A percentile compares a stretch with the other conserved stretches of the same genome.
Conservation (phyloP, 202 grass and related monocot species). For the Dendrocalamus latiflorus region DNA sequence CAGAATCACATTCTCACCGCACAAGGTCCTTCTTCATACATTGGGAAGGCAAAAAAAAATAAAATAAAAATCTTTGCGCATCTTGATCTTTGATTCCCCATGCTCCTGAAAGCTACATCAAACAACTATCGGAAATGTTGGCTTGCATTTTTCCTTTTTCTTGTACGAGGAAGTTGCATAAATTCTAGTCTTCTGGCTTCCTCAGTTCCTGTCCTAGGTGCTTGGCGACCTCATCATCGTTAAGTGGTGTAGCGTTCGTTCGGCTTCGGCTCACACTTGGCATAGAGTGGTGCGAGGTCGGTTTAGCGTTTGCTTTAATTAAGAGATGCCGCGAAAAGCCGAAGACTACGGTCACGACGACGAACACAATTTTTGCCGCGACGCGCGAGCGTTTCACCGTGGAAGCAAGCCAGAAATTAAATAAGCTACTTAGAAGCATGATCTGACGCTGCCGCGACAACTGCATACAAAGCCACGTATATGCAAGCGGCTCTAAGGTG, state of each 20-base stretch:
- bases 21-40: not conserved
- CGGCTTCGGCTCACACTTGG: not conserved
- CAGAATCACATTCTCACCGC: not conserved
- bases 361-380: not conserved
- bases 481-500: not conserved
- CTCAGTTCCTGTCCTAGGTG: not conserved
- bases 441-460: constrained; percentile 41
- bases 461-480: not conserved
- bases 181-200: no score
- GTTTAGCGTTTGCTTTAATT: constrained; percentile 74
- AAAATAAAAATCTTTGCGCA: no score
- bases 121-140: no score
- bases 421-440: not conserved
- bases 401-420: no score
- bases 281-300: constrained; percentile 48
- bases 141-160: no score
- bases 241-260: not conserved
- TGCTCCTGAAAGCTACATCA: constrained; percentile 23
- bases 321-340: constrained; percentile 53
- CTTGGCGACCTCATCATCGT: constrained; percentile 16
- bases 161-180: no score
- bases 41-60: not conserved
- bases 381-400: no score
- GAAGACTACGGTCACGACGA: constrained; percentile 29
- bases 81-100: constrained; percentile 8